phyloP scores from a whole-genome alignment of 352 stramenopile genomes.

The Phytophthora sojae region DNA sequence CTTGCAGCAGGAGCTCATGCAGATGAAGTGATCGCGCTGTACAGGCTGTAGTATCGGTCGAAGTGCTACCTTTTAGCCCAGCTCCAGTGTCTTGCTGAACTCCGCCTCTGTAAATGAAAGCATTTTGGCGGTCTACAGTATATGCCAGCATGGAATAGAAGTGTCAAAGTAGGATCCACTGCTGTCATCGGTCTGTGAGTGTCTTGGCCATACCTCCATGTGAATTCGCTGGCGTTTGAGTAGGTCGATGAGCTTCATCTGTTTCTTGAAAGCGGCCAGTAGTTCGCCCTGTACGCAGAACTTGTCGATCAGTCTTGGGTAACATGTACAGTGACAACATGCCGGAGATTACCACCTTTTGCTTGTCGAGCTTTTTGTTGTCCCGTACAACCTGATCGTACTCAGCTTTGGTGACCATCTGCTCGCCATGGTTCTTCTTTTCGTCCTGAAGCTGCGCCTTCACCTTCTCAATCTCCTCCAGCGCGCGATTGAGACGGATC shows the following conservation, averaged over 20 bases:
- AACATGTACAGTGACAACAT: background rate
- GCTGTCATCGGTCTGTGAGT: background rate
- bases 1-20: conserved; percentile 71
- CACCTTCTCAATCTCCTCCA: conserved; percentile 80
- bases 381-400: conserved; percentile 69
- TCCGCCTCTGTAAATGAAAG: conserved; percentile 87
- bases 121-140: conserved; percentile 77
- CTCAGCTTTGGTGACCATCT: conserved; percentile 59
- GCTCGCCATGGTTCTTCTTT: conserved; percentile 50
- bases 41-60: background rate
- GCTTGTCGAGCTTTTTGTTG: conserved; percentile 83
- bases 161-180: conserved; percentile 14
- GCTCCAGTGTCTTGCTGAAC: conserved; percentile 81
- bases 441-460: conserved; percentile 76
- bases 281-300: conserved; percentile 59
- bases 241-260: conserved; percentile 90
- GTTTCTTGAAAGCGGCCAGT: conserved; percentile 83
- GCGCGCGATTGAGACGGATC: conserved; percentile 76
- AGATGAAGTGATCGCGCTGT: conserved; percentile 40
- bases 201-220: conserved; percentile 62
- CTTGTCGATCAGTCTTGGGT: background rate
- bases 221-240: conserved; percentile 88
- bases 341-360: conserved; percentile 52
- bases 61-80: conserved; percentile 41
- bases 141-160: conserved; percentile 11